Base-by-base conservation (phyloP, 306 rosid species). In the Vigna nakashimae region DNA sequence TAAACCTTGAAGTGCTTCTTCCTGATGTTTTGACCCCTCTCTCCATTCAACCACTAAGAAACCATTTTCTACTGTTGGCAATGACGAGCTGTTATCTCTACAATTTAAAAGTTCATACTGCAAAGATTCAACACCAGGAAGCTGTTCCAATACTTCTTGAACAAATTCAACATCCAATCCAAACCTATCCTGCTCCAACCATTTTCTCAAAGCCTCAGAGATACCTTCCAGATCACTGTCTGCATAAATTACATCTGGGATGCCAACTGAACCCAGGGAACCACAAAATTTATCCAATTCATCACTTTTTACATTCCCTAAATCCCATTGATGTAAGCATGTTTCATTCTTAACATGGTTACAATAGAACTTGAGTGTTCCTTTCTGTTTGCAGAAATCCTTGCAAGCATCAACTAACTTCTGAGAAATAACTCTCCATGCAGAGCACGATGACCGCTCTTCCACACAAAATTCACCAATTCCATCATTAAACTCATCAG, bases 151-250 rank as follows among this genome's bases (percentile, higher is more conserved):
- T 74, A 93, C 80, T 82, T 96, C 98, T 88, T 91, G 99, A 60
- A 91, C 93, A 91, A 96, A 96, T 79, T 91, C 97, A 38, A 80
- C 88, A 78, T 96, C 96, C 77, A 96, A 80, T 76, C 99, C 99
- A 86, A 93, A 90, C 83, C 99, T 93, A 78, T 96, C 99, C 80
- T 89, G 96, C 73, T 86, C 96, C 84, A 96, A 82, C 99, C 99
- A 96, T 80, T 85, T 93, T 58, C 68, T 84, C 66, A 92, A 79
- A 42, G 68, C 43, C 73, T 89, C 88, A 52, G 69, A 50, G 9
- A 82, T 59, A 76, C 67, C 64, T 46, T 85, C 79, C 30, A 66
- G 78, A 71, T 91, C 96, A 77, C 83, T 80, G 49, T 86, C 80
- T 6, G 82, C 82, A 69, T 80, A 75, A 71, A 88, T 46, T 71